Evolutionary conservation across 257 asterid genomes (phyloP).

Genomic region (Datura wrightii): DNA sequence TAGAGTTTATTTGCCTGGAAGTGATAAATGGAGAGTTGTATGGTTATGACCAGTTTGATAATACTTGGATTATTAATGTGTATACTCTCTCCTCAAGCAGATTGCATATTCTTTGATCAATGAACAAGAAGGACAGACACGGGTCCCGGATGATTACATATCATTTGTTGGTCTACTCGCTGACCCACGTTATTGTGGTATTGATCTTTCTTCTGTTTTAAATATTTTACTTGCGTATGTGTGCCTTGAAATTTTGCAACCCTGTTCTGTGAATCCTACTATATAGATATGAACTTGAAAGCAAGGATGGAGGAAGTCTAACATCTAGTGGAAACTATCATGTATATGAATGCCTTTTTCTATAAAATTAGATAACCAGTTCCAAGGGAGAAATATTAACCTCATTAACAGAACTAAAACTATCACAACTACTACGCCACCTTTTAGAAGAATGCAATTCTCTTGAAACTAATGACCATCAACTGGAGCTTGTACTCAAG

Average conservation of each 20-base stretch:
- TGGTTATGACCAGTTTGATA: conserved; percentile 20
- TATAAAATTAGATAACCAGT: not conserved
- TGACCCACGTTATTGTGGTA: conserved; percentile 92
- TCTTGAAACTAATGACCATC: conserved; percentile 19
- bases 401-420: not conserved
- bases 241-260: conserved; percentile 2
- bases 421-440: not conserved
- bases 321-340: conserved; percentile 25
- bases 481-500: conserved; percentile 27
- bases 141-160: conserved; percentile 75
- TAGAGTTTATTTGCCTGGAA: conserved; percentile 26
- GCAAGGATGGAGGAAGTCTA: conserved; percentile 22
- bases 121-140: conserved; percentile 87
- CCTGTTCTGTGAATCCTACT: conserved; percentile 12
- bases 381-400: not conserved
- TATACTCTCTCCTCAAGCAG: conserved; percentile 53
- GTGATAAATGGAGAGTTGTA: conserved; percentile 3
- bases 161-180: conserved; percentile 96
- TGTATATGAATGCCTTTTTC: not conserved
- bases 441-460: conserved; percentile 1
- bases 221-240: not conserved
- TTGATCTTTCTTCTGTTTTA: conserved; percentile 26
- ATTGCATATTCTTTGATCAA: conserved; percentile 90
- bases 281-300: conserved; percentile 19
- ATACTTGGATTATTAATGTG: not conserved